These are phyloP conservation scores for Guillardia theta DNA, from an alignment of 78 protist species.

Conservation along the genomic window DNA sequence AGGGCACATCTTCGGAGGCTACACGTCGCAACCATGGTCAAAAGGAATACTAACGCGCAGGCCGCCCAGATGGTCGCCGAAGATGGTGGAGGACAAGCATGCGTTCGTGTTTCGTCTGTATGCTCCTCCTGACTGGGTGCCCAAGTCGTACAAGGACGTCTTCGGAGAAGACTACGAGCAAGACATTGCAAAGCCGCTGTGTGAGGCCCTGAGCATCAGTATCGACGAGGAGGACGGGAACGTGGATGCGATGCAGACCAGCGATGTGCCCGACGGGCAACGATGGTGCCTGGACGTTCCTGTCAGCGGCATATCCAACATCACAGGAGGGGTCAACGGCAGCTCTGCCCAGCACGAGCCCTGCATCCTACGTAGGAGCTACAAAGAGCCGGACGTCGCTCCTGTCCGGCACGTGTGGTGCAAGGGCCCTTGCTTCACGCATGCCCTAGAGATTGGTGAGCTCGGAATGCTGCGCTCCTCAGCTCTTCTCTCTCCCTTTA, in stretches of 20 bases:
- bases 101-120: neutral
- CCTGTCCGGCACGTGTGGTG: neutral
- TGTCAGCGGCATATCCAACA: neutral
- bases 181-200: neutral
- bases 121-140: neutral
- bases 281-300: neutral
- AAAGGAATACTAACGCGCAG: neutral
- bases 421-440: neutral
- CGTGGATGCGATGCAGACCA: neutral
- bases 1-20: neutral
- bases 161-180: neutral
- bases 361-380: neutral
- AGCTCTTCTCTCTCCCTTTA: neutral
- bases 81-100: neutral
- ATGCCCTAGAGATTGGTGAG: neutral
- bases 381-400: neutral
- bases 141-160: neutral
- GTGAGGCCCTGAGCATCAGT: neutral
- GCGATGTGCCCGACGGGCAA: neutral
- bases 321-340: too few relatives aligned
- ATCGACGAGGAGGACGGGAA: neutral
- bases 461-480: neutral
- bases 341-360: too few relatives aligned
- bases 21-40: neutral
- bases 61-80: neutral